Evolutionary conservation across 495 filamentous ascomycete species (phyloP).

Genomic region (Saxophila tyrrhenica): DNA sequence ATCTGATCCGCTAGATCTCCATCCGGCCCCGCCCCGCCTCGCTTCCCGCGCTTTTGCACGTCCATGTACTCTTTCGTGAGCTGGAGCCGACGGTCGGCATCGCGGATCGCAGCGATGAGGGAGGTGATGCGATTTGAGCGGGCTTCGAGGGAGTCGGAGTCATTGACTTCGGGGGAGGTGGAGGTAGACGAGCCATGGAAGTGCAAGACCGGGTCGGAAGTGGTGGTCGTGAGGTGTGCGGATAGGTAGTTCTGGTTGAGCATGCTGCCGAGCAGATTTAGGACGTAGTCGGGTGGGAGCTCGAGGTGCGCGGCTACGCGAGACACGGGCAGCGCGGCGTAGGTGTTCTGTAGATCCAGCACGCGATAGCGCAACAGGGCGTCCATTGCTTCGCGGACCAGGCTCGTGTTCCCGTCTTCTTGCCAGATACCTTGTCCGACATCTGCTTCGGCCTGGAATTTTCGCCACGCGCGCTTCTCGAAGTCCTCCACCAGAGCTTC

Average conservation of each 20-base stretch:
- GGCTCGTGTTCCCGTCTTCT: constrained; percentile 43
- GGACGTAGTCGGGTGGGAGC: constrained; percentile 10
- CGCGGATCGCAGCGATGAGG: constrained; percentile 24
- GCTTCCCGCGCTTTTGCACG: constrained; percentile 18
- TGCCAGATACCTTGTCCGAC: constrained; percentile 46
- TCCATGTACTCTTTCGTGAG: constrained; percentile 29
- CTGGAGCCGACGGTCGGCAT: constrained; percentile 26
- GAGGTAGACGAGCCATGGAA: constrained; percentile 23
- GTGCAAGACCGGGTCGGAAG: constrained; percentile 19
- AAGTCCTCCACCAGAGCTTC: constrained; percentile 57
- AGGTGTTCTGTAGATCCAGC: constrained; percentile 27
- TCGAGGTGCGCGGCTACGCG: constrained; percentile 23
- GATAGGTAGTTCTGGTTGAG: constrained; percentile 22
- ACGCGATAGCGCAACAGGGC: constrained; percentile 39
- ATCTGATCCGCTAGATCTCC: constrained; percentile 21
- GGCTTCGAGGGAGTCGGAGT: constrained; percentile 20
- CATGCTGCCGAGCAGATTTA: constrained; percentile 21
- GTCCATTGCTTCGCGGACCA: constrained; percentile 41
- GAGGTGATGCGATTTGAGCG: constrained; percentile 25
- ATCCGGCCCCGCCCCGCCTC: constrained; percentile 16
- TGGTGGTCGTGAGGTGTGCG: constrained; percentile 16
- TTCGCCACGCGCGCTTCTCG: constrained; percentile 42
- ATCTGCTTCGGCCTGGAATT: constrained; percentile 48
- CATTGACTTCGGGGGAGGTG: background rate
- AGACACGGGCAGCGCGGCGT: constrained; percentile 26